Conservation (phyloP, 306 rosid species). For the Crotalaria pallida region DNA sequence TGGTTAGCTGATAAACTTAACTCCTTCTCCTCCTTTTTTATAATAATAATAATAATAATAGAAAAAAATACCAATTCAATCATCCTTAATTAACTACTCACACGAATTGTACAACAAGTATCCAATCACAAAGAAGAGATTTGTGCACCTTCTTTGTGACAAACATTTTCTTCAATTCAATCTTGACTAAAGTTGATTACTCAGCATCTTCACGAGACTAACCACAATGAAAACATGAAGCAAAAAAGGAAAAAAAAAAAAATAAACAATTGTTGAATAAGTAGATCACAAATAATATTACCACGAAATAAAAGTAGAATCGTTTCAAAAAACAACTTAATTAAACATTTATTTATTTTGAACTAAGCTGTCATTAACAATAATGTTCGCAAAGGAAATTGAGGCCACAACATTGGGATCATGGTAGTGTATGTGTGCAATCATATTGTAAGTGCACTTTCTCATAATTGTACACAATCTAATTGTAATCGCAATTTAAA, state of each 20-base stretch:
- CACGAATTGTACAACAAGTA: neutral
- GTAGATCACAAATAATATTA: neutral
- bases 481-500: too few species aligned
- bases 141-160: slow-evolving; percentile 47
- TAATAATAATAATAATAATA: too few species aligned
- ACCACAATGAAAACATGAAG: slow-evolving; percentile 11
- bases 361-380: too few species aligned
- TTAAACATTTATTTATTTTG: too few species aligned
- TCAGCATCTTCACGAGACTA: slow-evolving; percentile 65
- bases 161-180: slow-evolving; percentile 76
- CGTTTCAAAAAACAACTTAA: too few species aligned
- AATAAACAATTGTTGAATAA: neutral
- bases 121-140: neutral
- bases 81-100: neutral
- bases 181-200: slow-evolving; percentile 52
- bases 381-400: too few species aligned
- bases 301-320: neutral
- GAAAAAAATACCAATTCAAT: neutral
- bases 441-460: too few species aligned
- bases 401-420: too few species aligned
- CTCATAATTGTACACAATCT: too few species aligned
- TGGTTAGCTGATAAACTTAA: slow-evolving; percentile 56
- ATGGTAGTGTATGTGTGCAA: too few species aligned
- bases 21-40: slow-evolving; percentile 48
- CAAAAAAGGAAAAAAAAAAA: neutral